Base-by-base conservation (phyloP, 176 grass and related monocot species). In the Coix lacrymajobi region DNA sequence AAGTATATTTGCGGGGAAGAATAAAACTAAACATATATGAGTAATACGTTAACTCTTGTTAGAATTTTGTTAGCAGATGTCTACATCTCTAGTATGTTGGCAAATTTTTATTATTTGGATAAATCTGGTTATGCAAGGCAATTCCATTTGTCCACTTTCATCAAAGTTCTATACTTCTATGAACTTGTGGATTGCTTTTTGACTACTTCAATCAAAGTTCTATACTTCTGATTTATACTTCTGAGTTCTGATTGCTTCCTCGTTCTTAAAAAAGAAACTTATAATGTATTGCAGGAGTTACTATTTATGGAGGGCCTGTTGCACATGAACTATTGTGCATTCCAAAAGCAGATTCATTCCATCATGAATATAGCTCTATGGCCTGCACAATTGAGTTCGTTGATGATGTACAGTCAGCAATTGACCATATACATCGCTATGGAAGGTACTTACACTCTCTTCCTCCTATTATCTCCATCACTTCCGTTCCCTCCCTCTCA, bases 341-440 rank as follows among this genome's bases (percentile, higher is more conserved):
- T 86, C 91, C 91, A 31, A 85, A 87, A 79, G 93, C 85, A 40
- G 29, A 82, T 69, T 96, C 89, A 26, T 83, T 96, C 30, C 96
- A 83, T 90, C 87, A 94, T 12, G 96, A 99, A 61, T 99, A 96
- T 73, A 96, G 91, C 30, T 92, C 91, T 71, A 71, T 94, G 89
- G 93, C 91, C 30, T 99, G 91, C 77, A 92, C 93, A 7, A 6
- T 99, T 85, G 93, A 99, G 81, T 83, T 99, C 76, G 89, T 99
- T 74, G 91, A 99, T 78, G 89, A 94, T 90, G 89, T 93, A 78
- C 76, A 96, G 67, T 75, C 84, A 66, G 96, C 93, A 57, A 92
- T 99, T 76, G 85, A 96, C 37, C 96, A 99, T 79, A 99, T 99
- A 87, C 93, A 96, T 88, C 78, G 51, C 16, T 88, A 99, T 63